phyloP scores from a whole-genome alignment of 2,329 filamentous ascomycete genomes.

The Colletotrichum cereale region DNA sequence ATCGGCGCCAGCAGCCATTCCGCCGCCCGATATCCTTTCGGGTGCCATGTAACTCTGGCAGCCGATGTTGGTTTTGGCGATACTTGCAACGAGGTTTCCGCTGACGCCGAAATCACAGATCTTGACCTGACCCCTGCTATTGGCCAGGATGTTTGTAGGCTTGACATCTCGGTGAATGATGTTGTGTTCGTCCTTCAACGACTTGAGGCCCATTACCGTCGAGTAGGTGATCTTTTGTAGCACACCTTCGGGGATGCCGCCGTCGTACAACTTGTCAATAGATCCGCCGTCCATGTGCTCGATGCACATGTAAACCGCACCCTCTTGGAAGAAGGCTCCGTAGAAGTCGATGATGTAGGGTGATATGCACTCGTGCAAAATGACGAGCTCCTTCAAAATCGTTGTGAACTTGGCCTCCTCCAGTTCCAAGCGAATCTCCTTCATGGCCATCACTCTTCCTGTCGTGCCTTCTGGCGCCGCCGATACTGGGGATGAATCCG shows the following conservation, averaged over 20 bases:
- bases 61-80: slow-evolving; percentile 98
- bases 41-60: slow-evolving; percentile 99
- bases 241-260: slow-evolving; percentile 90
- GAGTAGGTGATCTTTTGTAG: slow-evolving; percentile 91
- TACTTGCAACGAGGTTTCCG: slow-evolving; percentile 95
- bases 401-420: slow-evolving; percentile 97
- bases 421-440: slow-evolving; percentile 94
- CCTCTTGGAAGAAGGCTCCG: slow-evolving; percentile 98
- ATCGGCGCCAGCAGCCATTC: slow-evolving; percentile 78
- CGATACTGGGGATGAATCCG: slow-evolving; percentile 45
- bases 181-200: slow-evolving; percentile 96
- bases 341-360: slow-evolving; percentile 99
- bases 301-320: slow-evolving; percentile 98
- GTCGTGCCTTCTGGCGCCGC: slow-evolving; percentile 61
- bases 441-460: slow-evolving; percentile 97
- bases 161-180: slow-evolving; percentile 99
- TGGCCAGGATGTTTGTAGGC: slow-evolving; percentile 97
- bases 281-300: slow-evolving; percentile 99
- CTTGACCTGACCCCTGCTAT: slow-evolving; percentile 91
- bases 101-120: slow-evolving; percentile 99
- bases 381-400: slow-evolving; percentile 97
- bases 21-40: slow-evolving; percentile 91
- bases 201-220: slow-evolving; percentile 91
- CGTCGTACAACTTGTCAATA: slow-evolving; percentile 93
- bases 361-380: slow-evolving; percentile 93